These are phyloP conservation scores for Cyberlindnera euphorbiae DNA, from an alignment of 805 yeast species.

Conservation along the genomic window DNA sequence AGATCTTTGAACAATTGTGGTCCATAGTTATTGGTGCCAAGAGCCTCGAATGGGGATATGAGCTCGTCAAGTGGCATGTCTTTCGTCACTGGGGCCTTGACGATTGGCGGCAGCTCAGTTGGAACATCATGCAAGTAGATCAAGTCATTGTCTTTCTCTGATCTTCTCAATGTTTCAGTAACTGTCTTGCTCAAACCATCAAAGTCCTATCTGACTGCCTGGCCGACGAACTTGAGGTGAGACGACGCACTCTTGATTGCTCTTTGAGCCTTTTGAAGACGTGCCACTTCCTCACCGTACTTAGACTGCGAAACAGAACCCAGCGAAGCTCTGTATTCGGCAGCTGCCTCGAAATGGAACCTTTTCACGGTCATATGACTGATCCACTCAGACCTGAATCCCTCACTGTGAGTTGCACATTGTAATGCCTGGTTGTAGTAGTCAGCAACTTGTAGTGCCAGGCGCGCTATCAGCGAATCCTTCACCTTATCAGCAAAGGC, in stretches of 20 bases:
- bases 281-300: slow-evolving; percentile 70
- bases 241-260: slow-evolving; percentile 34
- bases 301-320: slow-evolving; percentile 42
- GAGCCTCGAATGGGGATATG: slow-evolving; percentile 25
- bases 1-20: slow-evolving; percentile 49
- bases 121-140: slow-evolving; percentile 72
- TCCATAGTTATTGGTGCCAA: slow-evolving; percentile 22
- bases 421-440: slow-evolving; percentile 46
- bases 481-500: slow-evolving; percentile 49
- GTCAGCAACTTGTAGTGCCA: slow-evolving; percentile 59
- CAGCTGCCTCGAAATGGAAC: slow-evolving; percentile 65
- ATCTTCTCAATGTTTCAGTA: slow-evolving; percentile 39
- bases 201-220: slow-evolving; percentile 46
- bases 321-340: slow-evolving; percentile 58
- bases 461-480: slow-evolving; percentile 55
- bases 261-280: slow-evolving; percentile 40
- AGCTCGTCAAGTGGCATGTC: slow-evolving; percentile 36
- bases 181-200: slow-evolving; percentile 44
- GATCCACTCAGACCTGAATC: slow-evolving; percentile 60
- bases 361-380: slow-evolving; percentile 55
- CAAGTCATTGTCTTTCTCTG: slow-evolving; percentile 78
- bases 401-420: slow-evolving; percentile 41
- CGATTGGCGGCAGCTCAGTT: slow-evolving; percentile 36
- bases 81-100: slow-evolving; percentile 54
- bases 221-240: slow-evolving; percentile 37